Evolutionary conservation across 192 early-diverging fungal species (phyloP).

Genomic region (Chytriomyces confervae): DNA sequence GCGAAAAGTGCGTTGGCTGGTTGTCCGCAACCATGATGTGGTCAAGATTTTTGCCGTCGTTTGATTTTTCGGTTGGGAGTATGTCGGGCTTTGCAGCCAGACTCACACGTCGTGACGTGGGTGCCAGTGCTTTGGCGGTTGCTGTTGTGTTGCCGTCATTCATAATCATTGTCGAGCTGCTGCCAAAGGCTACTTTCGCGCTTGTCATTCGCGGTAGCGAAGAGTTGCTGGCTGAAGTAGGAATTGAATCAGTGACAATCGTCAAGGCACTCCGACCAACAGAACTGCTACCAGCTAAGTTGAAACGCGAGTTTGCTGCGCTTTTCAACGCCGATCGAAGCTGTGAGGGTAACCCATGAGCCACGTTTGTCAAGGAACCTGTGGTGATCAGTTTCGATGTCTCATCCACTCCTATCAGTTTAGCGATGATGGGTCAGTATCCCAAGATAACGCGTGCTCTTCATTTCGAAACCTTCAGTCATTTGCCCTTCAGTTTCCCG

Average conservation of each 20-base stretch:
- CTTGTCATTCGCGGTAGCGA: background rate
- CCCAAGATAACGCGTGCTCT: too few species aligned
- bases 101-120: too few species aligned
- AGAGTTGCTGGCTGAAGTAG: background rate
- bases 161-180: background rate
- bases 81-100: too few species aligned
- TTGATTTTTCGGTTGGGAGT: background rate
- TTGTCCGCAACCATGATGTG: background rate
- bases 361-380: background rate
- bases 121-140: background rate
- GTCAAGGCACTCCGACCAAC: background rate
- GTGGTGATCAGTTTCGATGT: background rate
- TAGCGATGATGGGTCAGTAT: too few species aligned
- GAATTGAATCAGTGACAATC: background rate
- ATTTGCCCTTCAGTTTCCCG: too few species aligned
- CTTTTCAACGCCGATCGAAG: conserved; percentile 17
- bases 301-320: conserved; percentile 10
- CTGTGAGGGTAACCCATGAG: background rate
- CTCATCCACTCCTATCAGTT: too few species aligned
- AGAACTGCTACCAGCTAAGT: background rate
- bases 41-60: background rate
- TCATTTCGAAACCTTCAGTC: too few species aligned
- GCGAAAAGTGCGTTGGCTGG: too few species aligned
- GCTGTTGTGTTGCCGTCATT: background rate
- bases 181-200: conserved; percentile 9